Evolutionary conservation across 75 land plant genomes (phyloP).

Genomic region (Cunninghamia lanceolata): DNA sequence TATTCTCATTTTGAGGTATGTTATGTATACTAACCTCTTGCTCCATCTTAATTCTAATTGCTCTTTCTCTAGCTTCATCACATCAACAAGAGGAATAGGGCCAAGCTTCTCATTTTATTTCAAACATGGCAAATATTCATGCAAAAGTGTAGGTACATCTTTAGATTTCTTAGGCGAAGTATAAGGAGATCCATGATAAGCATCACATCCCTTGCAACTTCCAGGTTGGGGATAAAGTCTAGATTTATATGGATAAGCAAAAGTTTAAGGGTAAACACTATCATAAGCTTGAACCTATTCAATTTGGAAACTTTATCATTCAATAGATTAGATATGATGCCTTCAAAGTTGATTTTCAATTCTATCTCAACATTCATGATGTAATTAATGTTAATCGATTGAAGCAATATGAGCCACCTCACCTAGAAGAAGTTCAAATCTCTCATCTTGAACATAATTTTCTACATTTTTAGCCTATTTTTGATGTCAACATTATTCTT

Average conservation of each 20-base stretch:
- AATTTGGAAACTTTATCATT: background rate
- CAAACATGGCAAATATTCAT: background rate
- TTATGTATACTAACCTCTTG: background rate
- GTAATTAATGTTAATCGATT: background rate
- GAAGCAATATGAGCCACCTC: background rate
- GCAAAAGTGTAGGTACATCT: background rate
- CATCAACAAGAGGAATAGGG: background rate
- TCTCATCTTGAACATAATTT: background rate
- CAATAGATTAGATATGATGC: background rate
- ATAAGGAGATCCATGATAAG: background rate
- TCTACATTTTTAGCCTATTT: background rate
- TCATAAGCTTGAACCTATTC: background rate
- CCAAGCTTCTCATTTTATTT: background rate
- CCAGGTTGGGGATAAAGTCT: background rate
- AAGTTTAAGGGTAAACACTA: background rate
- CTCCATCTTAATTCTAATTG: background rate
- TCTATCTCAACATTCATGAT: background rate
- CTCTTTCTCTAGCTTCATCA: background rate
- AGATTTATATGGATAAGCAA: background rate
- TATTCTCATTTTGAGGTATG: background rate
- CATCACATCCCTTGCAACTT: background rate
- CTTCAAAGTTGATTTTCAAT: background rate
- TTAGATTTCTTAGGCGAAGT: background rate
- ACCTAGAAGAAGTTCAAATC: background rate
- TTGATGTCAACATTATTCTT: background rate